Percentiles rank a stretch among this genome's conserved stretches.
Conservation (phyloP, 495 filamentous ascomycete genomes). For the Trichocladium uniseriatum region DNA sequence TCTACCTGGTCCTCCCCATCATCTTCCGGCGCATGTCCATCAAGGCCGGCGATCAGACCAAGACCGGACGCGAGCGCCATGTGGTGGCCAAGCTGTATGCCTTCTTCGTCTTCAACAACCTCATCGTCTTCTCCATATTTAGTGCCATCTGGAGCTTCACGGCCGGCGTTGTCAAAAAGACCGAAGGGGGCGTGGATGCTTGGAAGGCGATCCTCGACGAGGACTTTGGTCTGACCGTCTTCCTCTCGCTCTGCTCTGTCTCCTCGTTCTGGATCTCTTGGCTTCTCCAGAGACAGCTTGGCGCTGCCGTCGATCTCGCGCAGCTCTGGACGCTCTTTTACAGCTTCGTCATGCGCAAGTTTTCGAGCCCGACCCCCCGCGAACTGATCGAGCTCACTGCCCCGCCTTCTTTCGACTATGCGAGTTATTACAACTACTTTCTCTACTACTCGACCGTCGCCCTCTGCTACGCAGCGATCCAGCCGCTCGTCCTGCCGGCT, state of each 20-base stretch:
- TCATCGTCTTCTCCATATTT: constrained; percentile 89
- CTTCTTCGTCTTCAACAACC: constrained; percentile 97
- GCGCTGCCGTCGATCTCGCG: constrained; percentile 79
- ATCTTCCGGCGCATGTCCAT: constrained; percentile 79
- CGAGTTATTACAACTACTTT: constrained; percentile 94
- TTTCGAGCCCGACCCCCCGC: constrained; percentile 78
- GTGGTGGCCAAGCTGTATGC: constrained; percentile 85
- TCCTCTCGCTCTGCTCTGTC: constrained; percentile 62
- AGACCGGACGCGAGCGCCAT: constrained; percentile 87
- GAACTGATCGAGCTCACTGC: constrained; percentile 92
- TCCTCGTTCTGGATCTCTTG: constrained; percentile 93
- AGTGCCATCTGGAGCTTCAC: constrained; percentile 65
- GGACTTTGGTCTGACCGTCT: constrained; percentile 50
- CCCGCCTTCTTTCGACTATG: constrained; percentile 87
- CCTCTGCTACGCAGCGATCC: constrained; percentile 74
- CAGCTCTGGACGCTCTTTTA: constrained; percentile 73
- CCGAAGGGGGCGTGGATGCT: constrained; percentile 40
- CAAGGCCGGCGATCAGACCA: constrained; percentile 74
- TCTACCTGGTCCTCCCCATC: constrained; percentile 82
- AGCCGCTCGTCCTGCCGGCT: constrained; percentile 84
- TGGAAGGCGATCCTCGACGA: constrained; percentile 60
- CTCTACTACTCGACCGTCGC: constrained; percentile 88
- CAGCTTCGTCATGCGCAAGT: constrained; percentile 74
- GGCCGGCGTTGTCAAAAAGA: constrained; percentile 49
- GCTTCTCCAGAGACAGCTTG: constrained; percentile 84